Percentiles rank a stretch among this genome's conserved stretches.
Conservation (phyloP, 257 asterid genomes). For the Paraleonurus japonicus region DNA sequence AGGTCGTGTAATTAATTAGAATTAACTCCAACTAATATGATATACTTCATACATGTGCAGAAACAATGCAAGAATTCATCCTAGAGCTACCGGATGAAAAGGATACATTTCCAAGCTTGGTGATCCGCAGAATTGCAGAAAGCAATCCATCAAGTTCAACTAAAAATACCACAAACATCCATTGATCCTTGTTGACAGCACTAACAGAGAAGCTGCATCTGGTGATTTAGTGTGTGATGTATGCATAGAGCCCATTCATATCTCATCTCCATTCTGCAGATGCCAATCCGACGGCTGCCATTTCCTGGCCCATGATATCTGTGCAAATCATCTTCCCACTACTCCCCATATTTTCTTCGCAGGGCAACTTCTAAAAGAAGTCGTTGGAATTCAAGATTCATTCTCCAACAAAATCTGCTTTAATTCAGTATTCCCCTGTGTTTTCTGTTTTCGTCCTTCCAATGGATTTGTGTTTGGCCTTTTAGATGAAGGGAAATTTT, state of each 20-base stretch:
- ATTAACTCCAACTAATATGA: too few relatives aligned
- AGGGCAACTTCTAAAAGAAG: accelerated
- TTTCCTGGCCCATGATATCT: background rate
- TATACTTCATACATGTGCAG: too few relatives aligned
- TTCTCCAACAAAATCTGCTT: background rate
- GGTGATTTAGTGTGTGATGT: background rate
- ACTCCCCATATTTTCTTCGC: background rate
- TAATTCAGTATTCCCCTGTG: background rate
- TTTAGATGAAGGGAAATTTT: background rate
- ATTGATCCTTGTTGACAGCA: background rate
- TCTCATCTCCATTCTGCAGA: background rate
- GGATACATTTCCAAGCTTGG: background rate
- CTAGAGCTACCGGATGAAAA: background rate
- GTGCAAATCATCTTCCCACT: background rate
- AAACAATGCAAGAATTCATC: background rate
- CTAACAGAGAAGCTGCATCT: background rate
- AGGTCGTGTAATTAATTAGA: too few relatives aligned
- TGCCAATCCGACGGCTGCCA: background rate
- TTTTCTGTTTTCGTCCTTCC: background rate
- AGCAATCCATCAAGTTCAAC: background rate
- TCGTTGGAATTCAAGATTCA: background rate
- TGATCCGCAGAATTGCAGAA: background rate
- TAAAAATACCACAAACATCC: background rate
- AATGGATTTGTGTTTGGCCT: background rate
- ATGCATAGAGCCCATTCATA: background rate